Base-by-base conservation (phyloP, 371 early-diverging fungal species). In the Capillidium heterosporum region DNA sequence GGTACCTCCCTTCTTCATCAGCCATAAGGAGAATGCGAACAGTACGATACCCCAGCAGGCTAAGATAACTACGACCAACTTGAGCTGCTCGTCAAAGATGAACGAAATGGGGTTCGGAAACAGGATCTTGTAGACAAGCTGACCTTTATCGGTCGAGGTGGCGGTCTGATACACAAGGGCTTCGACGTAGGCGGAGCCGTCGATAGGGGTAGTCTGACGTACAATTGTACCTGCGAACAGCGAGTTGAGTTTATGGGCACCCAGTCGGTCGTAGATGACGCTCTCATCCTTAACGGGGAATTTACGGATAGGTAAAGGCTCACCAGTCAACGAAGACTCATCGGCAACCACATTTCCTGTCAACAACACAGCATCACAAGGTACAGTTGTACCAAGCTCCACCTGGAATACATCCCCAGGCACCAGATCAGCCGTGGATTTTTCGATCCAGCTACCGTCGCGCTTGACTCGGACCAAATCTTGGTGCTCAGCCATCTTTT, bases 291-390 rank as follows among this genome's bases (percentile, higher is more conserved):
- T 67, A 0, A 81, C 76, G 0, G 80, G 77, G 57, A 80, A 75
- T 28, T 73, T 68, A 52, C 74, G 73, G n/a, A 81, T 71, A 15
- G 87, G 86, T 11, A 85, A 58, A 17, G 83, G 72, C 64, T 89
- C 90, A 39, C 90, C 90, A 0, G 90, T 90, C 35, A 90, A 75
- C 75, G 87, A 82, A 51, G 81, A 76, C 64, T 86, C 87, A 58
- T 90, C 87, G 5, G 82, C 69, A 32, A 71, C 70, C 2, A 73
- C 70, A 21, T 65, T 61, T 0, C 81, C 81, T 53, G 71, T 68
- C 73, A 78, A 76, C 10, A 80, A 48, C 2, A 66, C 57, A 32
- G 77, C 84, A 71, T 89, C 88, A 57, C 78, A 79, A 10, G 81
- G 80, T 27, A 83, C 31, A 11, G 26, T 48, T 60, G 61, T 48